These are phyloP conservation scores for Barnettozyma sp. DNA, from an alignment of 805 yeast species.

Conservation along the genomic window DNA sequence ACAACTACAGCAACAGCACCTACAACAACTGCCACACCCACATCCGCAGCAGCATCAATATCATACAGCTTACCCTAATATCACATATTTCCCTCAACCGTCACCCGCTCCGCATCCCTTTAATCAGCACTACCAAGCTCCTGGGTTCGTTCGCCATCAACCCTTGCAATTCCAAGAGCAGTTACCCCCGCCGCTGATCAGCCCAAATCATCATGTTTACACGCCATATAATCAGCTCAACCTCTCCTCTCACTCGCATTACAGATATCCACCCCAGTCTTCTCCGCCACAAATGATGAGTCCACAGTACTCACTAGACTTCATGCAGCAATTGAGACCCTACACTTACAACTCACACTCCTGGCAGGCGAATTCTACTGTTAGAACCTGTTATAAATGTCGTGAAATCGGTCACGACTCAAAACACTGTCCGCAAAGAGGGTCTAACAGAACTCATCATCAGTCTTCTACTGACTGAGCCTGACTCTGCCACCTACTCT, in stretches of 20 bases:
- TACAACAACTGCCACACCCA: too few relatives aligned
- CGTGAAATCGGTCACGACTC: conserved; percentile 17
- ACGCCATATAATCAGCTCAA: neutral
- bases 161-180: too few relatives aligned
- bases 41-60: too few relatives aligned
- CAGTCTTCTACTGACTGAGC: too few relatives aligned
- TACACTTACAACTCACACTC: neutral
- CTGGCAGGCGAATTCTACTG: too few relatives aligned
- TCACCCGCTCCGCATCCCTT: neutral
- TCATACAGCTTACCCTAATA: neutral
- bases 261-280: neutral
- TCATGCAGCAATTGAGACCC: conserved; percentile 10
- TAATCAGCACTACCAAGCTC: neutral
- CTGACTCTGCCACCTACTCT: too few relatives aligned
- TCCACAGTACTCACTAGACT: conserved; percentile 11
- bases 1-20: neutral
- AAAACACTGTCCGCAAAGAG: conserved; percentile 9
- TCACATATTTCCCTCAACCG: neutral
- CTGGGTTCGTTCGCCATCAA: too few relatives aligned
- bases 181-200: too few relatives aligned
- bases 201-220: conserved; percentile 1
- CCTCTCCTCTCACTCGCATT: neutral
- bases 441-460: neutral
- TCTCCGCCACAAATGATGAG: conserved; percentile 1
- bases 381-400: conserved; percentile 12